Conservation (phyloP, 208 protist species). For the Borovskyia barvae region DNA sequence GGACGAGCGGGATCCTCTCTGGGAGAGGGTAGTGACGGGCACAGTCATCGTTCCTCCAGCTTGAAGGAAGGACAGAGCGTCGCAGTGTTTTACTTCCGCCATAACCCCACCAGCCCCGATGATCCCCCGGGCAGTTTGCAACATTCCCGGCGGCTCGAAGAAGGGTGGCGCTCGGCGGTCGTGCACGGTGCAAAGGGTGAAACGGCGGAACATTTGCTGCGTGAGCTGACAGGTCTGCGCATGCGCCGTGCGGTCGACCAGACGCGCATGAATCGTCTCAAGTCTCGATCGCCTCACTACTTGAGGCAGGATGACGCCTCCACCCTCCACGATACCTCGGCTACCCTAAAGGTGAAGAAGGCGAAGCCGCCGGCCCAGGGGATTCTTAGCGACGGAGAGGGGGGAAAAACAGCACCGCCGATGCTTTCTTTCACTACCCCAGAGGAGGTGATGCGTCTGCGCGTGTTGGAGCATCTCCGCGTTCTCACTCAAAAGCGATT, state of each 20-base stretch:
- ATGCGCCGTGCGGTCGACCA: conserved; percentile 34
- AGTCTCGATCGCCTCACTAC: background rate
- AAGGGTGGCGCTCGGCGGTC: conserved; percentile 15
- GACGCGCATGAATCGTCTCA: conserved; percentile 8
- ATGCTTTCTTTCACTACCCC: background rate
- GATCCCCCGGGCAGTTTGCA: background rate
- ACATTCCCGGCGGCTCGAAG: background rate
- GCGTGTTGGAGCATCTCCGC: conserved; percentile 7
- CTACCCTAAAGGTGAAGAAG: background rate
- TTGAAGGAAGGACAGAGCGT: background rate
- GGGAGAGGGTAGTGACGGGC: too few relatives aligned
- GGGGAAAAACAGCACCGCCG: background rate
- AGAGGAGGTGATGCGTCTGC: conserved; percentile 14
- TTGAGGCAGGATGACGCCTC: background rate
- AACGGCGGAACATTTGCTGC: conserved; percentile 20
- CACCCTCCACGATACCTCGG: background rate
- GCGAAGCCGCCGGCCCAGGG: background rate
- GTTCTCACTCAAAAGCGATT: conserved; percentile 24
- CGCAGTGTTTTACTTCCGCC: conserved; percentile 1
- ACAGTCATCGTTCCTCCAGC: too few relatives aligned
- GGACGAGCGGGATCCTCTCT: too few relatives aligned
- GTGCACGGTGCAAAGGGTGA: conserved; percentile 8
- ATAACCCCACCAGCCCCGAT: background rate
- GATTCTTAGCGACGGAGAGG: background rate
- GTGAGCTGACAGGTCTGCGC: conserved; percentile 24